Conservation (phyloP, 1,284 basidiomycete species). For the Chalciporus piperatoides region DNA sequence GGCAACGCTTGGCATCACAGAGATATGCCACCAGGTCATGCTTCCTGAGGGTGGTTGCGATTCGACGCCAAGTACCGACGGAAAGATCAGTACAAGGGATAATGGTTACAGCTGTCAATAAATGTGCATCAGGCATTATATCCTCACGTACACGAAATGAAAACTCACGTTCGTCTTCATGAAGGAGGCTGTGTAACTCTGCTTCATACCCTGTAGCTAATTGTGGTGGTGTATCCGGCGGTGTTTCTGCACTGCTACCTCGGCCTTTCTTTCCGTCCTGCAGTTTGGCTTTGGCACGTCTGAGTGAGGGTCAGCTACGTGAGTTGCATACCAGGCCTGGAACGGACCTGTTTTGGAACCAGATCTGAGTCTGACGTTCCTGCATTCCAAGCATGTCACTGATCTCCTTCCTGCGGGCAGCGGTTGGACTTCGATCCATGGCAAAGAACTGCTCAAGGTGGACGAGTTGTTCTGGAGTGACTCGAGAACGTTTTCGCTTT, state of each 20-base stretch:
- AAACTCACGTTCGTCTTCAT: slow-evolving; percentile 65
- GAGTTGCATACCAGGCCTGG: not conserved
- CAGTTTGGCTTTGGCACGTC: slow-evolving; percentile 76
- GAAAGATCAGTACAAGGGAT: slow-evolving; percentile 71
- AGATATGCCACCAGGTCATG: slow-evolving; percentile 73
- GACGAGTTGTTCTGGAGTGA: slow-evolving; percentile 70
- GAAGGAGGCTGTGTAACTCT: slow-evolving; percentile 61
- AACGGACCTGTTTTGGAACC: slow-evolving; percentile 79
- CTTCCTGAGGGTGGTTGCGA: slow-evolving; percentile 49
- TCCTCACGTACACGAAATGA: not conserved
- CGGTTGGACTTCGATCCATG: slow-evolving; percentile 65
- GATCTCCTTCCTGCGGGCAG: slow-evolving; percentile 66
- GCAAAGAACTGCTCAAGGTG: slow-evolving; percentile 70
- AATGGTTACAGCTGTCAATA: slow-evolving; percentile 59
- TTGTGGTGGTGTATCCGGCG: slow-evolving; percentile 51
- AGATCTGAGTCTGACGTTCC: slow-evolving; percentile 81
- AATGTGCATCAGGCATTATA: slow-evolving; percentile 6
- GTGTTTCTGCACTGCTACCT: slow-evolving; percentile 37
- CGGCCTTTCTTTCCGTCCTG: slow-evolving; percentile 54
- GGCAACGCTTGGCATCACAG: slow-evolving; percentile 57
- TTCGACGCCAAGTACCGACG: slow-evolving; percentile 73
- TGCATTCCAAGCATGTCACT: slow-evolving; percentile 74
- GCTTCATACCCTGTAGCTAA: slow-evolving; percentile 51
- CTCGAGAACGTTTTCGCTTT: slow-evolving; percentile 72
- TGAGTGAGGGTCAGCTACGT: slow-evolving; percentile 27